Evolutionary conservation across 306 rosid genomes (phyloP).

Genomic region (Castanopsis chinensis): DNA sequence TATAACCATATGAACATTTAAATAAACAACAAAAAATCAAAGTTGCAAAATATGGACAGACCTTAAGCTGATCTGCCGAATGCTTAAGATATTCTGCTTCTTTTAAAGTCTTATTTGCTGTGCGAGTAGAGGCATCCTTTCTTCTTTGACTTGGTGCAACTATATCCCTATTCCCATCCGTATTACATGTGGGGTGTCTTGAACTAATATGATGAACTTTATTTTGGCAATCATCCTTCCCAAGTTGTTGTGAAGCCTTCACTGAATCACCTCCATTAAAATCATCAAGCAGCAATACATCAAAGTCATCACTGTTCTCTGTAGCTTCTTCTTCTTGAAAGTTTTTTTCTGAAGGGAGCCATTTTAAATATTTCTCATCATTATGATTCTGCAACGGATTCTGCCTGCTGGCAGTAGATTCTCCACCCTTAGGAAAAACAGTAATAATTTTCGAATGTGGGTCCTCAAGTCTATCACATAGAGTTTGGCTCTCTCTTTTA

Average conservation of each 20-base stretch:
- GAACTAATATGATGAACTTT: conserved; percentile 59
- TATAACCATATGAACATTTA: not conserved
- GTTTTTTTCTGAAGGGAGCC: conserved; percentile 42
- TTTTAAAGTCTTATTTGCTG: conserved; percentile 69
- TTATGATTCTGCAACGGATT: conserved; percentile 54
- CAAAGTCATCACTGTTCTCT: conserved; percentile 36
- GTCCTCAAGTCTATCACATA: conserved; percentile 31
- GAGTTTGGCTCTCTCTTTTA: conserved; percentile 45
- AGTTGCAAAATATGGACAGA: conserved; percentile 4
- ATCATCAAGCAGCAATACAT: conserved; percentile 40
- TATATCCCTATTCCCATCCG: conserved; percentile 52
- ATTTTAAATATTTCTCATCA: conserved; percentile 55
- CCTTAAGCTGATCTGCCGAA: conserved; percentile 88
- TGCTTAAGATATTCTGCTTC: conserved; percentile 92
- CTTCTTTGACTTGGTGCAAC: conserved; percentile 77
- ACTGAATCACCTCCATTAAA: conserved; percentile 49
- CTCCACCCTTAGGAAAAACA: conserved; percentile 34
- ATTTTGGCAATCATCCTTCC: conserved; percentile 63
- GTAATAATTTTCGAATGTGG: conserved; percentile 44
- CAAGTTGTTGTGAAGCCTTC: conserved; percentile 54
- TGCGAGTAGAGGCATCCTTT: conserved; percentile 64
- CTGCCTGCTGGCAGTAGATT: conserved; percentile 39
- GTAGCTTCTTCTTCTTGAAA: conserved; percentile 54
- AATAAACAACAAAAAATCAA: not conserved
- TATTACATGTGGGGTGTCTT: conserved; percentile 57